phyloP scores from a whole-genome alignment of 257 asterid species.

The Plectranthus barbatus region DNA sequence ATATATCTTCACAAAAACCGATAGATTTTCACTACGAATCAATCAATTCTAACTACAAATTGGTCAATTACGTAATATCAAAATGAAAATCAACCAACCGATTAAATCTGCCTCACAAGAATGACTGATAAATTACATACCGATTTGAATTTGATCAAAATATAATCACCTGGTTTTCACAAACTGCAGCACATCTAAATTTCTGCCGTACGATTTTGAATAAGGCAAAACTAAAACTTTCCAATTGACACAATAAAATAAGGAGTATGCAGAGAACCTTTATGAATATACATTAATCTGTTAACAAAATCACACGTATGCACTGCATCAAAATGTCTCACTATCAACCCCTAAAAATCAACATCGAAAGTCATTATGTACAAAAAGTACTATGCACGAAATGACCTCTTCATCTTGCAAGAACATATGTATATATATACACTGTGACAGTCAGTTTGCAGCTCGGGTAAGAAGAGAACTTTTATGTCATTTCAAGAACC shows the following conservation, averaged over 20 bases:
- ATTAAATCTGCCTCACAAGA: no score
- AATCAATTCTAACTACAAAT: no score
- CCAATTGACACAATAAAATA: not conserved
- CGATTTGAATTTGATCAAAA: no score
- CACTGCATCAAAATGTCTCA: not conserved
- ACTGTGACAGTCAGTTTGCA: constrained; percentile 7
- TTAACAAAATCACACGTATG: not conserved
- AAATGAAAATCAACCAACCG: no score
- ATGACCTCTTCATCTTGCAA: constrained; percentile 2
- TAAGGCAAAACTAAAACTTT: not conserved
- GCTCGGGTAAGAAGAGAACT: constrained; percentile 4
- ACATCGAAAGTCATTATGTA: constrained; percentile 41
- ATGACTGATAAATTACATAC: no score
- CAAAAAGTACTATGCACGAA: constrained; percentile 33
- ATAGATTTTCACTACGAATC: no score
- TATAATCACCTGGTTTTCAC: not conserved
- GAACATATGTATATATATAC: constrained; percentile 30
- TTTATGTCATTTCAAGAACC: constrained; percentile 31
- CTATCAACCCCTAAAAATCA: constrained; percentile 16
- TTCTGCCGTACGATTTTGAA: not conserved
- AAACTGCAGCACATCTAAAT: not conserved
- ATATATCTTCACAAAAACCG: no score
- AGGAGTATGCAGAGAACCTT: not conserved
- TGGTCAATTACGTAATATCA: no score
- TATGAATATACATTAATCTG: not conserved